A percentile compares a stretch with the other conserved stretches of the same genome.
Conservation (phyloP, 345 rosid genomes). For the Euclidium syriacum region DNA sequence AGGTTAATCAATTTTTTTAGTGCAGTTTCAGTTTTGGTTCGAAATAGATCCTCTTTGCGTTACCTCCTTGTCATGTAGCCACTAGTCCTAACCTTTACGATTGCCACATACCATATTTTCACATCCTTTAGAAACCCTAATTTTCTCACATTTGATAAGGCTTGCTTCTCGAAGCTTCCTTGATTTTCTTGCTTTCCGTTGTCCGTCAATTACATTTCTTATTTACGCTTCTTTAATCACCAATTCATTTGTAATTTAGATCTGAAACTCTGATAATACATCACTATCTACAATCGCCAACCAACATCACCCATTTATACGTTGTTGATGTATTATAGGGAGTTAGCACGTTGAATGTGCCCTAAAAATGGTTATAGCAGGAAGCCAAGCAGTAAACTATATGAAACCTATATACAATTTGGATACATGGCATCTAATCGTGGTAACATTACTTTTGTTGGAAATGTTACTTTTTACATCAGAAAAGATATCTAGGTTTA, state of each 20-base stretch:
- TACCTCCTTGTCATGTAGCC: constrained; percentile 11
- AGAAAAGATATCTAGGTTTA: no score
- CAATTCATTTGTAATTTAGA: not conserved
- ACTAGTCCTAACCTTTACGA: constrained; percentile 10
- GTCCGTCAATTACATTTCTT: no score
- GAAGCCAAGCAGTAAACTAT: no score
- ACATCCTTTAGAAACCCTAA: constrained; percentile 8
- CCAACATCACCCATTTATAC: no score
- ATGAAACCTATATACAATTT: no score
- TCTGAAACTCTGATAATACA: constrained; percentile 6
- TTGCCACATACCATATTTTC: not conserved
- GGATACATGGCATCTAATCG: no score
- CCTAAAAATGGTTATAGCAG: no score
- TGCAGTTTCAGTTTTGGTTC: not conserved
- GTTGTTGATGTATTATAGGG: no score
- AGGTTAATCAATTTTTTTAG: not conserved
- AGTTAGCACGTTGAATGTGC: no score
- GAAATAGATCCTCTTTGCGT: no score
- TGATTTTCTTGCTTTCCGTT: not conserved
- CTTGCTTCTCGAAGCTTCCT: not conserved
- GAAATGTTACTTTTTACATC: no score
- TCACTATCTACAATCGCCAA: constrained; percentile 15
- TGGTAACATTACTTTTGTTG: no score
- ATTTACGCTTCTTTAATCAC: not conserved
- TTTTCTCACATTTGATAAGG: not conserved